phyloP scores from a whole-genome alignment of 495 filamentous ascomycete genomes.

The Aspergillus biplanus region DNA sequence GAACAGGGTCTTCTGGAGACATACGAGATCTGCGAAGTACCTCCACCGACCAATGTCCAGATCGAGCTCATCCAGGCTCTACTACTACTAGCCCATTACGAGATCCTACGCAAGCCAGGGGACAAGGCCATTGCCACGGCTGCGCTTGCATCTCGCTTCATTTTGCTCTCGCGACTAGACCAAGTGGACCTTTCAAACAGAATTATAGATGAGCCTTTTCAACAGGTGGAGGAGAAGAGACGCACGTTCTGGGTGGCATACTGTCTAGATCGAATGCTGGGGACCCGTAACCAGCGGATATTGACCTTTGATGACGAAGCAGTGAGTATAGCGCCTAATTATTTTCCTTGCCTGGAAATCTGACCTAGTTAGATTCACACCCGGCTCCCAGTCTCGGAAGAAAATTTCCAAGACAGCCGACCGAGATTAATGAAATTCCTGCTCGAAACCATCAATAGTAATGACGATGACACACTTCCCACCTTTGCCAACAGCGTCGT shows the following conservation, averaged over 20 bases:
- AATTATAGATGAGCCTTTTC: neutral
- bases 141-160: neutral
- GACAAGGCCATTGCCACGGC: neutral
- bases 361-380: neutral
- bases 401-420: constrained; percentile 2
- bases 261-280: constrained; percentile 9
- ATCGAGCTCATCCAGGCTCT: constrained; percentile 7
- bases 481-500: constrained; percentile 6
- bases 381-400: constrained; percentile 6
- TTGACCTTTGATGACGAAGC: constrained; percentile 6
- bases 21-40: neutral
- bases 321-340: neutral
- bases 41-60: neutral
- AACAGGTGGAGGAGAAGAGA: neutral
- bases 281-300: neutral
- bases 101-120: neutral
- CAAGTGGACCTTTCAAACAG: neutral
- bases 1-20: neutral
- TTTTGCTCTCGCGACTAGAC: neutral
- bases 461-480: neutral
- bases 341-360: neutral
- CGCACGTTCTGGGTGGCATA: constrained; percentile 8
- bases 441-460: neutral
- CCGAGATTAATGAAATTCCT: neutral
- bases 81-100: constrained; percentile 7